phyloP scores from a whole-genome alignment of 1,284 basidiomycete species.

The Pseudozyma thailandica region DNA sequence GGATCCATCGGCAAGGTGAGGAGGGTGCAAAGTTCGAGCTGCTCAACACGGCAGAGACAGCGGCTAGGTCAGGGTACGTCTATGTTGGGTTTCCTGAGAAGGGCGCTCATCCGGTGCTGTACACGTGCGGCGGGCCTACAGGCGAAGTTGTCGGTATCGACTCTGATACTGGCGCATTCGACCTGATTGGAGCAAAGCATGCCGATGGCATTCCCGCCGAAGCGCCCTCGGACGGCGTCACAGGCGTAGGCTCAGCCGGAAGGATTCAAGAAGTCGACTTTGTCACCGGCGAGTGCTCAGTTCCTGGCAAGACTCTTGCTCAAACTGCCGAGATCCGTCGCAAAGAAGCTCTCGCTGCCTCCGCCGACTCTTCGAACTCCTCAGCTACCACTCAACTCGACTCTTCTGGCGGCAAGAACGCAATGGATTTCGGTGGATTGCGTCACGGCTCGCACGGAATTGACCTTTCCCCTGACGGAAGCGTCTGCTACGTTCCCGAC shows the following conservation, averaged over 20 bases:
- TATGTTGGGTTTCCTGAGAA: constrained; percentile 34
- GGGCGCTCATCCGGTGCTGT: constrained; percentile 60
- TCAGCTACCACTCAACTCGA: constrained; percentile 22
- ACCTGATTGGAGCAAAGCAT: constrained; percentile 28
- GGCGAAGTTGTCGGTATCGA: constrained; percentile 68
- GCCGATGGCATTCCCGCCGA: constrained; percentile 8
- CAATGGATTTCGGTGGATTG: constrained; percentile 53
- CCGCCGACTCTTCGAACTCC: not conserved
- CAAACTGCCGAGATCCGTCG: constrained; percentile 13
- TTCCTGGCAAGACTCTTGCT: constrained; percentile 37
- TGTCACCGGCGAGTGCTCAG: constrained; percentile 50
- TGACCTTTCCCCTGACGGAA: constrained; percentile 31
- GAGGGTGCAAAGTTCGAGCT: constrained; percentile 25
- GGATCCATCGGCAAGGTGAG: constrained; percentile 16
- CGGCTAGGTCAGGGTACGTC: constrained; percentile 50
- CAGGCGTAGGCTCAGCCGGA: constrained; percentile 32
- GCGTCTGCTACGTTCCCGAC: constrained; percentile 16
- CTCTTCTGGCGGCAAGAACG: constrained; percentile 33
- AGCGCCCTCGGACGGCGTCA: constrained; percentile 15
- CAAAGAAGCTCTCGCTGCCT: constrained; percentile 1
- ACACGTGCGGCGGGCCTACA: constrained; percentile 69
- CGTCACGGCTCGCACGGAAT: constrained; percentile 44
- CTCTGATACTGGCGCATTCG: constrained; percentile 58
- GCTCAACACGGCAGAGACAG: constrained; percentile 48
- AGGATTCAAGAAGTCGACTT: constrained; percentile 63